Evolutionary conservation across 306 rosid genomes (phyloP).

Genomic region (Lathyrus oleraceus): DNA sequence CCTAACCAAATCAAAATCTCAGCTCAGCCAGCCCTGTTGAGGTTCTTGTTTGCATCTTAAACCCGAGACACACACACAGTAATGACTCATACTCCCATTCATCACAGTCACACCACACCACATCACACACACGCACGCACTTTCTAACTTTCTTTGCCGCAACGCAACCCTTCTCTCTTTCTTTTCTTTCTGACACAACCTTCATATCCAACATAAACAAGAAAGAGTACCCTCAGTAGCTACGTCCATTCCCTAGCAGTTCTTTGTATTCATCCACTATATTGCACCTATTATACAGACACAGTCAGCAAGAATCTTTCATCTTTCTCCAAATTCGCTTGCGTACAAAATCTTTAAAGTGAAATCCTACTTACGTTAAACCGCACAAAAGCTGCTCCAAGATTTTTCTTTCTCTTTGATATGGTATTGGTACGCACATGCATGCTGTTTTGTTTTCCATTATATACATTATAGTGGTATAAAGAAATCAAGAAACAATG

Average conservation of each 20-base stretch:
- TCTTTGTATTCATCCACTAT: not conserved
- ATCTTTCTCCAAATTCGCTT: conserved; percentile 51
- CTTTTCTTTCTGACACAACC: not conserved
- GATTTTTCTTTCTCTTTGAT: conserved; percentile 48
- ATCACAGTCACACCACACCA: conserved; percentile 20
- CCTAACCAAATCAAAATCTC: not conserved
- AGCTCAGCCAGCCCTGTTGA: not conserved
- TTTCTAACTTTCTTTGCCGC: conserved; percentile 11
- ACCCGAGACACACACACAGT: conserved; percentile 39
- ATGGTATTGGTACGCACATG: not conserved
- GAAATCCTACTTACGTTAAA: conserved; percentile 66
- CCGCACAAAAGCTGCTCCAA: conserved; percentile 43
- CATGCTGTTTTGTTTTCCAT: not conserved
- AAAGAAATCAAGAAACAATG: conserved; percentile 24
- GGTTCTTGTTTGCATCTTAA: conserved; percentile 47
- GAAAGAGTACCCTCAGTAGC: not conserved
- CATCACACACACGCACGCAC: not conserved
- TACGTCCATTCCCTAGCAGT: not conserved
- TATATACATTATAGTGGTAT: not conserved
- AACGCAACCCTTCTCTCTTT: not conserved
- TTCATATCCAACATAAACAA: not conserved
- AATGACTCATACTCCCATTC: conserved; percentile 11
- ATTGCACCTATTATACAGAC: not conserved
- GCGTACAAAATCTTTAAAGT: conserved; percentile 66
- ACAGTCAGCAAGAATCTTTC: conserved; percentile 21